These are phyloP conservation scores for Scutellaria minor DNA, from an alignment of 257 asterid genomes.

Conservation along the genomic window DNA sequence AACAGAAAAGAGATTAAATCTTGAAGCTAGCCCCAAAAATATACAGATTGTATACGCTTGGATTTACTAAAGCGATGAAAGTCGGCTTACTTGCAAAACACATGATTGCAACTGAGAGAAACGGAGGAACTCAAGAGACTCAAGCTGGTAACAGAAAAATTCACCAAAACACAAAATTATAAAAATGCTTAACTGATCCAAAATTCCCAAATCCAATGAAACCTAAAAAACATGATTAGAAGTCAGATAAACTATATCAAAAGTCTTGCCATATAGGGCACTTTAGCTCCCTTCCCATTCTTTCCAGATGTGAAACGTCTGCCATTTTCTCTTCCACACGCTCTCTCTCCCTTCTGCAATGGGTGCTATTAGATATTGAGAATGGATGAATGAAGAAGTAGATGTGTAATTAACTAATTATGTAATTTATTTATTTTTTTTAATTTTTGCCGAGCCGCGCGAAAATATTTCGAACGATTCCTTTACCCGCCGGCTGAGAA, in stretches of 20 bases:
- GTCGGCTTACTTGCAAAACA: constrained; percentile 79
- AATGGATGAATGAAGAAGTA: not conserved
- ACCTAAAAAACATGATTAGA: not conserved
- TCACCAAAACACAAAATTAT: not conserved
- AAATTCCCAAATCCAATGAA: not conserved
- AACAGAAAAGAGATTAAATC: not conserved
- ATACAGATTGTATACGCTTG: not conserved
- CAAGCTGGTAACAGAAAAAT: constrained; percentile 57
- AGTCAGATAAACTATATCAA: not conserved
- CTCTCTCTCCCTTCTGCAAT: not conserved
- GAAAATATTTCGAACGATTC: constrained; percentile 20
- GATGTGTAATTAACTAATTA: constrained; percentile 21
- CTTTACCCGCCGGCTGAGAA: constrained; percentile 40
- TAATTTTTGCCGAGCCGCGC: constrained; percentile 32
- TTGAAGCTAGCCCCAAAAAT: constrained; percentile 3
- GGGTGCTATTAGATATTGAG: not conserved
- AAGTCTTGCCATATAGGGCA: constrained; percentile 84
- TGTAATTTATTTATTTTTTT: too few species aligned
- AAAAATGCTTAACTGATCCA: not conserved
- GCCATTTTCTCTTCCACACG: constrained; percentile 49
- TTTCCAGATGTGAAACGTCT: constrained; percentile 75
- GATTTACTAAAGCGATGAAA: not conserved
- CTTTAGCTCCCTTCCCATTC: constrained; percentile 97
- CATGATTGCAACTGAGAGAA: constrained; percentile 92
- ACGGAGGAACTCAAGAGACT: constrained; percentile 80